Evolutionary conservation across 768 basidiomycete species (phyloP), one percentile per base, ranked within the genome.

Genomic region (Mycena floridula): DNA sequence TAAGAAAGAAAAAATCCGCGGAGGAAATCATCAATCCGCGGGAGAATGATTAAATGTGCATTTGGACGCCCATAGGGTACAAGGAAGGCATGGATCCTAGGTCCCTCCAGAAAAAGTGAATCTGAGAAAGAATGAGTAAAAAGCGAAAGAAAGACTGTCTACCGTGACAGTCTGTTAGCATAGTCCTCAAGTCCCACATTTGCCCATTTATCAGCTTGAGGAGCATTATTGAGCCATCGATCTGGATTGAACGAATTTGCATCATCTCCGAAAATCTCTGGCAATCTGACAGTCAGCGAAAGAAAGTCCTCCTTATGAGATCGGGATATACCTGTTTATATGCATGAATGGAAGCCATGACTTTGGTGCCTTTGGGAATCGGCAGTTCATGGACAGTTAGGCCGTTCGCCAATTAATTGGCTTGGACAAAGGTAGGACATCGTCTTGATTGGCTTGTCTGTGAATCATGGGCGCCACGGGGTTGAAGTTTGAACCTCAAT

Each of bases 371-470:
- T 27, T 62, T 59, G 0, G 62, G 61, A n/a, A 74, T 49, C 8
- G 54, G 50, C 13, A 71, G 13, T 40, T 69, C 61, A 18, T 41
- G 44, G 5, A 69, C 43, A 15, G 59, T 28, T 28, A 62, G 50
- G 15, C 70, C 73, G 0, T 56, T 56, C 21, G 51, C 52, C 7
- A 63, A 66, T 25, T 54, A 22, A 71, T 57, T 7, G 71, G 67
- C 37, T 51, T 54, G 5, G 67, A 59, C 35, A 78, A 63, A 2
- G 77, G 70, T 20, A 78, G 51, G 22, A 68, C 43, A 38, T 74
- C 67, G 45, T 77, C 73, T 3, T 55, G 46, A 5, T 46, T 47
- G 1, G 73, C 59, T 37, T 59, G 52, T 15, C 72, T 62, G 37
- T 61, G 52, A 15, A 60, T 60, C 18, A 60, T 55, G 24, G 58